Evolutionary conservation across 805 yeast species (phyloP).

Genomic region (Diddensiella caesifluorescens): DNA sequence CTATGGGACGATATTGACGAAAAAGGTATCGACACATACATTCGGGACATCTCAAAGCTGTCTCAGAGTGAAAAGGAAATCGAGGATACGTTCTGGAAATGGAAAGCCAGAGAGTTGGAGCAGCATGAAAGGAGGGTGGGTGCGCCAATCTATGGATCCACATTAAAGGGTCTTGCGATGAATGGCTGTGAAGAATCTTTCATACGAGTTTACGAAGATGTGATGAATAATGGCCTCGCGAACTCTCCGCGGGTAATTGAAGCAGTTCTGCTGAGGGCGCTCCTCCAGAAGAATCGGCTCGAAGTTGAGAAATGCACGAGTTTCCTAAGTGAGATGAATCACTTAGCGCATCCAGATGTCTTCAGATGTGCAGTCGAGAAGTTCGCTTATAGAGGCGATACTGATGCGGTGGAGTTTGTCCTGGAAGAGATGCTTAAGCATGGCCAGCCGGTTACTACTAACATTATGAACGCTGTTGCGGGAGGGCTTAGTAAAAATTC

Average conservation of each 20-base stretch:
- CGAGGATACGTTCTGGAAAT: slow-evolving; percentile 13
- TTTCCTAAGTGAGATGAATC: too few species aligned
- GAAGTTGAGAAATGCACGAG: too few species aligned
- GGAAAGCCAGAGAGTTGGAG: slow-evolving; percentile 9
- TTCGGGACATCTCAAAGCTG: slow-evolving; percentile 11
- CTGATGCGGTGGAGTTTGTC: not conserved
- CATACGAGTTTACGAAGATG: slow-evolving; percentile 3
- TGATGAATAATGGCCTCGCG: slow-evolving; percentile 9
- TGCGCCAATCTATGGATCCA: slow-evolving; percentile 6
- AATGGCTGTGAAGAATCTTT: slow-evolving; percentile 5
- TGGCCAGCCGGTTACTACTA: not conserved
- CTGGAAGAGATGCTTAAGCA: not conserved
- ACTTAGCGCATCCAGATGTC: too few species aligned
- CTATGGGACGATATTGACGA: slow-evolving; percentile 11
- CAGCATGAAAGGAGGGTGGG: not conserved
- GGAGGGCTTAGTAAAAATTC: not conserved
- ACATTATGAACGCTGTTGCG: not conserved
- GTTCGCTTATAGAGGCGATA: not conserved
- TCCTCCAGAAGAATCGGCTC: slow-evolving; percentile 5
- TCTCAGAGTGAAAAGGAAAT: slow-evolving; percentile 12
- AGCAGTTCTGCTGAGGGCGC: slow-evolving; percentile 10
- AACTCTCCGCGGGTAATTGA: slow-evolving; percentile 8
- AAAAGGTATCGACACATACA: slow-evolving; percentile 11
- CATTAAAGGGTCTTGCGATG: slow-evolving; percentile 11
- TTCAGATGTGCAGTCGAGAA: not conserved